Base-by-base conservation (phyloP, 2,329 filamentous ascomycete species). In the Exophiala mesophila region DNA sequence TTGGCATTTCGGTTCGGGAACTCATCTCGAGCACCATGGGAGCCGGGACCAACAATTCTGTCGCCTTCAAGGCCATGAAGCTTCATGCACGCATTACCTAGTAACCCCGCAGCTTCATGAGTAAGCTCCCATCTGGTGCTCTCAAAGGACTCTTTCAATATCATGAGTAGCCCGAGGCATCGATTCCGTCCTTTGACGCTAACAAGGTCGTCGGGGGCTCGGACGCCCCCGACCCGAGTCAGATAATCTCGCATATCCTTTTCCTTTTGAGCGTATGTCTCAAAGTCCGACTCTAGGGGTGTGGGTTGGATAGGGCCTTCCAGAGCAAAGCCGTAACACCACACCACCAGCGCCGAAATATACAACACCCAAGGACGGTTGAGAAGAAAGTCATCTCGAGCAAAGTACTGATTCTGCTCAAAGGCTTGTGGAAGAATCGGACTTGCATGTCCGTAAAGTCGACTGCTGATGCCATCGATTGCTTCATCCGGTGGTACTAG, bases 281-380 rank as follows among this genome's bases (percentile, higher is more conserved):
- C 64, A 42, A 85, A 78, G 68, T 66, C 54, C 65, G 73, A 37
- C 55, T 66, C 55, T 2, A 61, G 61, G 9, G 65, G 55, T 2
- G 66, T 58, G 3, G 64, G 66, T 5, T 73, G 68, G 44, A 85
- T 78, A 0, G 88, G 77, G 0, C 92, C 92, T 55, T 97, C 92
- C 15, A 94, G 70, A 0, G 90, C 88, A 60, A 82, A 96, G 2
- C 89, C 90, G 57, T 97, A 98, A 47, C 82, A 88, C 92, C 92
- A 98, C 1, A 97, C 85, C 16, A 96, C 87, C 10, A 98, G 73
- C 0, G 83, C 82, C 1, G 92, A 87, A 59, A 95, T 94, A 65
- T 96, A 98, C 38, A 97, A 71, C 8, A 96, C 88, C 90, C 92
- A 98, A 0, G 90, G 87, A 12, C 92, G 76, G 58, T 97, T 94